phyloP scores from a whole-genome alignment of 305 asterid species.

The Petunia hybrid region DNA sequence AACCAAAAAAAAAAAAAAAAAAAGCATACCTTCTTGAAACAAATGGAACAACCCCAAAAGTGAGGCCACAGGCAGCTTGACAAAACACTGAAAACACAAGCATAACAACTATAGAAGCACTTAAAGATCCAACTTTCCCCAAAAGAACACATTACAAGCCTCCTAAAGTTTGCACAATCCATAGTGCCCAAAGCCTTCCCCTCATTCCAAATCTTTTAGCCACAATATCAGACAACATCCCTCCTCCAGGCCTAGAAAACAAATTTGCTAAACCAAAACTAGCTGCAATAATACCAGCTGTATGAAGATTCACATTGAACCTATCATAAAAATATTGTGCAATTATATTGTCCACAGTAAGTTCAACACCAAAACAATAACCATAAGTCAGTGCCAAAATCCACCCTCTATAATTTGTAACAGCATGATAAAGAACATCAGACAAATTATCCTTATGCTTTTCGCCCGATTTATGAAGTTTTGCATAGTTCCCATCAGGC shows the following conservation, averaged over 20 bases:
- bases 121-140: slow-evolving; percentile 64
- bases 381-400: slow-evolving; percentile 80
- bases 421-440: slow-evolving; percentile 49
- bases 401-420: slow-evolving; percentile 78
- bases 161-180: slow-evolving; percentile 71
- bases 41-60: slow-evolving; percentile 86
- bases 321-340: slow-evolving; percentile 85
- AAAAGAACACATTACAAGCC: slow-evolving; percentile 70
- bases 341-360: slow-evolving; percentile 75
- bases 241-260: slow-evolving; percentile 86
- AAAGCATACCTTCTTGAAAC: slow-evolving; percentile 72
- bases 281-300: slow-evolving; percentile 79
- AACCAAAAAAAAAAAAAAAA: neutral
- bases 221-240: slow-evolving; percentile 66
- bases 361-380: slow-evolving; percentile 85
- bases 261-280: slow-evolving; percentile 81
- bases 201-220: slow-evolving; percentile 77
- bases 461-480: slow-evolving; percentile 71
- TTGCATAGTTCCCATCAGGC: slow-evolving; percentile 75
- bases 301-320: slow-evolving; percentile 72
- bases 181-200: slow-evolving; percentile 79
- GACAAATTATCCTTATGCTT: slow-evolving; percentile 62
- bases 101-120: slow-evolving; percentile 62
- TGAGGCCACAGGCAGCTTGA: slow-evolving; percentile 93
- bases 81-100: slow-evolving; percentile 73